phyloP scores from a whole-genome alignment of 2,329 filamentous ascomycete species.

The Cercospora beticola region DNA sequence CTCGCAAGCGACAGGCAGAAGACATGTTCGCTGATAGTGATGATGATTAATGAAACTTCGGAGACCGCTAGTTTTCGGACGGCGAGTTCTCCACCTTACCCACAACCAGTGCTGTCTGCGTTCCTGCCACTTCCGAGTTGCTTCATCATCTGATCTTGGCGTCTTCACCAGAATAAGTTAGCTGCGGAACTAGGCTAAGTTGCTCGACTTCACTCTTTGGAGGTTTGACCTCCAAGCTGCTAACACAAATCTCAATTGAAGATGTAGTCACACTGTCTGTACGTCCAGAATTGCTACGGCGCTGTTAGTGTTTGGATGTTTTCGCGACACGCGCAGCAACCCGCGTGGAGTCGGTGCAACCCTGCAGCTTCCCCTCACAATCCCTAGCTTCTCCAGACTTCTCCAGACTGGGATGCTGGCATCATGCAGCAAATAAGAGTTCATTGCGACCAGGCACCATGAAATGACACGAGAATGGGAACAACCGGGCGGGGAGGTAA shows the following conservation, averaged over 20 bases:
- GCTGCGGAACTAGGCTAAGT: neutral
- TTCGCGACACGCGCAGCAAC: neutral
- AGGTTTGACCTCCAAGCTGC: neutral
- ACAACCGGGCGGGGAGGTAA: slow-evolving; percentile 9
- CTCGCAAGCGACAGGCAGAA: slow-evolving; percentile 70
- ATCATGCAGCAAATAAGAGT: neutral
- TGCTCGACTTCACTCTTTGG: neutral
- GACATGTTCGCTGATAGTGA: slow-evolving; percentile 87
- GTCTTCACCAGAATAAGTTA: neutral
- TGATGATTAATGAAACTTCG: slow-evolving; percentile 40
- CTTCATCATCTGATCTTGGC: neutral
- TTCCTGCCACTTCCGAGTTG: slow-evolving; percentile 5
- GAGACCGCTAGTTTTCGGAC: neutral
- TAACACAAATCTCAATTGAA: neutral
- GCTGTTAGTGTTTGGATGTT: neutral
- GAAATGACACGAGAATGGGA: slow-evolving; percentile 4
- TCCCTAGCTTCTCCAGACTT: slow-evolving; percentile 9
- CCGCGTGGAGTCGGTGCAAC: slow-evolving; percentile 5
- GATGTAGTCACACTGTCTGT: neutral
- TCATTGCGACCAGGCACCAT: slow-evolving; percentile 10
- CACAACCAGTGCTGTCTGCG: neutral
- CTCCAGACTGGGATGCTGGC: slow-evolving; percentile 7
- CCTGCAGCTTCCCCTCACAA: slow-evolving; percentile 21
- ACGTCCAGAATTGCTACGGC: neutral
- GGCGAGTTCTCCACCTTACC: neutral